Conservation (phyloP, 768 basidiomycete species). For the Gloeophyllum trabeum region DNA sequence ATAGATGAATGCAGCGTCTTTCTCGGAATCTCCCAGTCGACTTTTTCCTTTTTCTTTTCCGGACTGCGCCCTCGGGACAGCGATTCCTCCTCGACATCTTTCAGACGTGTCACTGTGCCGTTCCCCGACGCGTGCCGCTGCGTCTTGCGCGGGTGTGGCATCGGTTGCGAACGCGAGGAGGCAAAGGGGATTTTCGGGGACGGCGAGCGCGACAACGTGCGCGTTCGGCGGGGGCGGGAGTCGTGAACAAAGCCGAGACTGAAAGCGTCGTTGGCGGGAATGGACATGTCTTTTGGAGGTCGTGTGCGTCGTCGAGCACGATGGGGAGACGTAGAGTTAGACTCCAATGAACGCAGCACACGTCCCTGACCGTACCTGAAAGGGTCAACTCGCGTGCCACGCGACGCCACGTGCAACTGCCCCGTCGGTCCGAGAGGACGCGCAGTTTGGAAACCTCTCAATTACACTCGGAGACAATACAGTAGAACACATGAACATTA, state of each 20-base stretch:
- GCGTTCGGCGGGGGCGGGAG: slow-evolving; percentile 16
- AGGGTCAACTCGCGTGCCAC: no score
- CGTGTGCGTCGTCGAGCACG: neutral
- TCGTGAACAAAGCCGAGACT: slow-evolving; percentile 24
- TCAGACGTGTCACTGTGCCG: neutral
- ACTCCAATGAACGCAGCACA: no score
- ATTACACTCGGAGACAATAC: no score
- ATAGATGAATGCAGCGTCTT: slow-evolving; percentile 85
- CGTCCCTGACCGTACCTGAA: no score
- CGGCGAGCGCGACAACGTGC: slow-evolving; percentile 28
- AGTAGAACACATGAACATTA: no score
- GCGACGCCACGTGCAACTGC: no score
- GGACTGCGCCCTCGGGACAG: neutral
- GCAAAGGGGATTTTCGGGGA: slow-evolving; percentile 36
- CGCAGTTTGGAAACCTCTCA: no score
- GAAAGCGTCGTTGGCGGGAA: slow-evolving; percentile 24
- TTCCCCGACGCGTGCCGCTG: neutral
- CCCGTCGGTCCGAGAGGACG: no score
- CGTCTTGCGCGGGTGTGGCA: neutral
- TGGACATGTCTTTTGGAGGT: slow-evolving; percentile 11
- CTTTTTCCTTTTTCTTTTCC: neutral
- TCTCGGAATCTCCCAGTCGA: slow-evolving; percentile 84
- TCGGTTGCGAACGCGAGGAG: slow-evolving; percentile 10
- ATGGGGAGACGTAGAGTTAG: no score
- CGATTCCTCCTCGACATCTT: neutral